phyloP scores from a whole-genome alignment of 306 rosid genomes.

The Vigna reflexopilosa region DNA sequence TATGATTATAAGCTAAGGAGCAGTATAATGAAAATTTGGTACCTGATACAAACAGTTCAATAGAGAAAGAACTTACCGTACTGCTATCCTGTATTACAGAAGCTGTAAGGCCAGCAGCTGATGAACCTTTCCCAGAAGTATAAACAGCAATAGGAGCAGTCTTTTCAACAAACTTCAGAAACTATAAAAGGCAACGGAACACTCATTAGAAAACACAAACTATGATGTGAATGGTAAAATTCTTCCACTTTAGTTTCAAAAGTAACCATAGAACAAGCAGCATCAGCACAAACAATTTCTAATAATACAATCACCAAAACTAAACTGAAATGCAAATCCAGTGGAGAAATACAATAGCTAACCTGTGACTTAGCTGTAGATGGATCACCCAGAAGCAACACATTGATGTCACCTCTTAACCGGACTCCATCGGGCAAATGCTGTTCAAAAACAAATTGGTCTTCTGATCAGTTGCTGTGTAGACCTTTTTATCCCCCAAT shows the following conservation, averaged over 20 bases:
- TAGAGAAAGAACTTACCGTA: conserved; percentile 67
- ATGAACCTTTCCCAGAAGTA: conserved; percentile 99
- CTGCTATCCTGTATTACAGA: conserved; percentile 90
- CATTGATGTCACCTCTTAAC: conserved; percentile 96
- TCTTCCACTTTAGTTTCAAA: conserved; percentile 8
- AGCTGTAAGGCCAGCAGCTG: conserved; percentile 99
- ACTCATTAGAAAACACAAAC: conserved; percentile 22
- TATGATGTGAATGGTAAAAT: conserved; percentile 22
- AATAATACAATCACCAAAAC: conserved; percentile 27
- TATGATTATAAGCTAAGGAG: conserved; percentile 21
- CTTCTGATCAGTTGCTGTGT: conserved; percentile 24
- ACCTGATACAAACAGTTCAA: conserved; percentile 29
- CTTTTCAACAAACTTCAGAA: conserved; percentile 97
- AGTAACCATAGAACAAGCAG: conserved; percentile 12
- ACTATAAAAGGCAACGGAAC: conserved; percentile 55
- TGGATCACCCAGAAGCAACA: conserved; percentile 97
- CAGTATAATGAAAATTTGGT: conserved; percentile 17
- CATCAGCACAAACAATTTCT: conserved; percentile 12
- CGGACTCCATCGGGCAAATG: conserved; percentile 95
- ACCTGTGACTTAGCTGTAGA: conserved; percentile 99
- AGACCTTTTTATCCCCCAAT: conserved; percentile 12
- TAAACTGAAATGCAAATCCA: conserved; percentile 46
- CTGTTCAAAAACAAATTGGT: conserved; percentile 56
- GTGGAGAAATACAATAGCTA: conserved; percentile 16
- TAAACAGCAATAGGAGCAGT: conserved; percentile 97